Evolutionary conservation across 2,329 filamentous ascomycete genomes (phyloP), one percentile per base, ranked within the genome.

Genomic region (Alternaria conjuncta): DNA sequence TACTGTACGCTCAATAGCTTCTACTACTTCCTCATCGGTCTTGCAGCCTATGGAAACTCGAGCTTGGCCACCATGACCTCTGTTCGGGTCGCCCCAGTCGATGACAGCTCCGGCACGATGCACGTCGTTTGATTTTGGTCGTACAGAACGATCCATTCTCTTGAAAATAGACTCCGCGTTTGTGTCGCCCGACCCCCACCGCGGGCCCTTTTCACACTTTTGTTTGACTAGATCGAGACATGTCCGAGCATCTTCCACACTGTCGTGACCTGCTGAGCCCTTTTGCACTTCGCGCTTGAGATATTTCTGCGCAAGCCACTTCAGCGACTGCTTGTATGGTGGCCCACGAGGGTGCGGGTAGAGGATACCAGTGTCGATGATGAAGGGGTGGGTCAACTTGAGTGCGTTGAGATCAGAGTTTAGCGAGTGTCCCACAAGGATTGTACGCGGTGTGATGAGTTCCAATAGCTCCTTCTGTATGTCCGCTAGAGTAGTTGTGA

Each of bases 221-320:
- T 95, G 90, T 80, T 96, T 97, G 51, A 98, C 89, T 2, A 99
- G 89, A 73, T 98, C 94, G 13, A 99, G 89, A 68, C 94, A 96
- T 3, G 96, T 94, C 68, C 87, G 90, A 13, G 96, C 94, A 78
- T 99, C 96, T 80, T 99, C 96, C 66, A 97, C 87, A 62, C 92
- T 96, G 84, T 98, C 91, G 78, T 99, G 96, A 15, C 96, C 96
- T 15, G 85, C 84, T 15, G 84, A 84, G 55, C 91, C 91, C 72
- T 92, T 93, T 77, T 99, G 96, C 57, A 99, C 97, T 78, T 96
- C 92, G 60, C 92, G 91, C 55, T 87, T 87, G 18, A 98, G 86
- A 73, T 95, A 97, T 76, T 95, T 96, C 70, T 95, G 90, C 0
- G 92, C 87, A 3, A 99, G 88, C 85, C 89, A 98, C 81, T 96